Base-by-base conservation (phyloP, 345 rosid species). In the Heritiera fomes region DNA sequence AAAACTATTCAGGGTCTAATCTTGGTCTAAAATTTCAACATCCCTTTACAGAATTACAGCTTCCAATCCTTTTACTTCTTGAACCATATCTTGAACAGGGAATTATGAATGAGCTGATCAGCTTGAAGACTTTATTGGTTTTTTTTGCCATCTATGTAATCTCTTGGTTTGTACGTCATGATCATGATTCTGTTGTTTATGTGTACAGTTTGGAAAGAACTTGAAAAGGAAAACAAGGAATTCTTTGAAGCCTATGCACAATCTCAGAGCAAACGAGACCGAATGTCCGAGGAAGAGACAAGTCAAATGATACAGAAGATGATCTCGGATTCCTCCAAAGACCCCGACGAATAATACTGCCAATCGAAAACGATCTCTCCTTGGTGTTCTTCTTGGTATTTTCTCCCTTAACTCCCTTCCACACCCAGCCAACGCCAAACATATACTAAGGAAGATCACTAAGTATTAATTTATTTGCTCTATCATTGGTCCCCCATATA, bases 161-260 rank as follows among this genome's bases (percentile, higher is more conserved):
- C 68, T 13, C 45, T 34, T 34, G 45, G 8, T 64, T 67, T 41
- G 43, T 0, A 53, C n/a, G n/a, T 53, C 32, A n/a, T 18, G 52
- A 67, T 43, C 3, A 20, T 68, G 73, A 38, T 67, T 41, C 4
- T 23, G 28, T 45, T 43, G 10, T 10, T 68, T 62, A 9, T 58
- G 45, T 34, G 23, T 70, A 28, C 87, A 94, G 98, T 94, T 70
- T 94, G 98, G 98, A 91, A 87, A 50, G 98, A 93, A 78, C 81
- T 95, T 50, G 98, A 90, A 90, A 95, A 91, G 82, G 98, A 93
- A 83, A 95, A 95, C 87, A 93, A 88, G 90, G 93, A 89, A 38
- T 93, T 95, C 91, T 95, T 94, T 72, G 89, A 89, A 84, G 91
- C 81, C 8, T 95, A 95, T 72, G 89, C 86, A 41, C 69, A 85